Conservation (phyloP, 2,329 filamentous ascomycete species). For the Cryphonectria carpinicola region DNA sequence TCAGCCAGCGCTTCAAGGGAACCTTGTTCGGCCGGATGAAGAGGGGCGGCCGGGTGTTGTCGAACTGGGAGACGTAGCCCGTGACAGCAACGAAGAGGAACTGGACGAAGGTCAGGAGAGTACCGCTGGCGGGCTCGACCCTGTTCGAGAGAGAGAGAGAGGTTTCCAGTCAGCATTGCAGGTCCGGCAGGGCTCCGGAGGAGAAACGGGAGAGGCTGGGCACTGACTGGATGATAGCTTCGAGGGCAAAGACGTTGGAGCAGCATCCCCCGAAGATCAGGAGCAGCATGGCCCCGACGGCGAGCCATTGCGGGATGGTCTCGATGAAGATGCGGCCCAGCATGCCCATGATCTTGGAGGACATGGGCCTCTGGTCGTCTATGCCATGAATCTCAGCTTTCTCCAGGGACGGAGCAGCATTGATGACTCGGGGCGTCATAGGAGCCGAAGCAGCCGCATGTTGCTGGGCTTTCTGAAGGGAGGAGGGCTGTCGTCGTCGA, state of each 20-base stretch:
- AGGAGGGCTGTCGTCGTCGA: constrained; percentile 47
- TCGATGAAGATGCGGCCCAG: constrained; percentile 59
- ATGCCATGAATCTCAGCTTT: constrained; percentile 60
- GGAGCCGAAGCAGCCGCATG: constrained; percentile 43
- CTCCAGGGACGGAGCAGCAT: constrained; percentile 57
- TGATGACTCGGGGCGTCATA: constrained; percentile 54
- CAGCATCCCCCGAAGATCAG: constrained; percentile 84
- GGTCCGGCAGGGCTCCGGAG: constrained; percentile 8
- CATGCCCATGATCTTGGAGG: constrained; percentile 54
- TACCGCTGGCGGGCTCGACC: constrained; percentile 82
- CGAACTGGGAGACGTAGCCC: constrained; percentile 77
- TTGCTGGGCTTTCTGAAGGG: constrained; percentile 48
- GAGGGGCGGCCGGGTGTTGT: constrained; percentile 66
- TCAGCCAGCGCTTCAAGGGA: constrained; percentile 80
- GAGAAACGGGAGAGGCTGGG: not conserved
- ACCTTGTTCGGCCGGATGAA: constrained; percentile 79
- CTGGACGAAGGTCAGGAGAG: constrained; percentile 86
- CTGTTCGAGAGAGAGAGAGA: constrained; percentile 45
- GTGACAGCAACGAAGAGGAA: constrained; percentile 82
- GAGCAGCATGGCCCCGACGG: constrained; percentile 69
- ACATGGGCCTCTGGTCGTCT: constrained; percentile 54
- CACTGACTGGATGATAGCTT: constrained; percentile 89
- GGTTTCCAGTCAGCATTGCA: constrained; percentile 28
- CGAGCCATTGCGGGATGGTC: constrained; percentile 66
- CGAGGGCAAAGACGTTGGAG: constrained; percentile 85